phyloP scores from a whole-genome alignment of 2,329 filamentous ascomycete genomes.

The Pyricularia pennisetigena region DNA sequence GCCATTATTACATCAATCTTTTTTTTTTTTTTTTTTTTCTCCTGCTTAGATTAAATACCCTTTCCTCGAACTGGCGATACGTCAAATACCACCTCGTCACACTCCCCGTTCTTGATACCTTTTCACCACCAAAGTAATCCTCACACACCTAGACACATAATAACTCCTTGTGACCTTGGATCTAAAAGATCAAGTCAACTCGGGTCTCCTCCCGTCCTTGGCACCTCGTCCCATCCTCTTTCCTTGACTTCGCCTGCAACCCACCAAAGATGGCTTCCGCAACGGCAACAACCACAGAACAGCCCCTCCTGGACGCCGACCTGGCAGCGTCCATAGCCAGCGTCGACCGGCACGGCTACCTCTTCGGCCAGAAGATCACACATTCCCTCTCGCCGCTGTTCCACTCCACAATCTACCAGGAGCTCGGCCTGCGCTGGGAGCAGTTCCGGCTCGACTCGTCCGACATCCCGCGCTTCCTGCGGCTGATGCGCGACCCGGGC shows the following conservation, averaged over 20 bases:
- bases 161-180: too few relatives aligned
- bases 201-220: neutral
- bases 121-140: neutral
- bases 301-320: neutral
- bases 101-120: neutral
- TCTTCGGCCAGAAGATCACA: conserved; percentile 47
- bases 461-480: conserved; percentile 36
- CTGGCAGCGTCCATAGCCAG: neutral
- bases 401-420: conserved; percentile 42
- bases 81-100: neutral
- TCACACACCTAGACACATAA: neutral
- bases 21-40: neutral
- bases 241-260: neutral
- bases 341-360: conserved; percentile 38
- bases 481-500: conserved; percentile 42
- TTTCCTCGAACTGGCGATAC: neutral
- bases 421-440: conserved; percentile 38
- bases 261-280: neutral
- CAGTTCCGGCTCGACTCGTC: conserved; percentile 43
- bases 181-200: too few relatives aligned
- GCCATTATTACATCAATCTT: neutral
- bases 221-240: neutral
- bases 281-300: neutral
- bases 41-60: neutral
- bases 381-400: conserved; percentile 46